phyloP scores from a whole-genome alignment of 768 basidiomycete genomes.

The Mycena maculata region DNA sequence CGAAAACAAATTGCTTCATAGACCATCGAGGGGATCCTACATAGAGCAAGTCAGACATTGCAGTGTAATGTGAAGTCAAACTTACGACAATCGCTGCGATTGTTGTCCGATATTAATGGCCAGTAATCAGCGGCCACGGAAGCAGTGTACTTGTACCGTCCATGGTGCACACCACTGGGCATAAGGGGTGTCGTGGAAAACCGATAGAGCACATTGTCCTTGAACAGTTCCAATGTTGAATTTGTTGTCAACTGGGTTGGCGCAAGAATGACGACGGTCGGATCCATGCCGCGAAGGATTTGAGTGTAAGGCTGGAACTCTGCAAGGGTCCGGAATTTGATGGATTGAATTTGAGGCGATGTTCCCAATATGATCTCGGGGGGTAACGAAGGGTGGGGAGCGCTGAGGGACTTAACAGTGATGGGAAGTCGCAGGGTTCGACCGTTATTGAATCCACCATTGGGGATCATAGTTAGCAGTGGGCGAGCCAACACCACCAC shows the following conservation, averaged over 20 bases:
- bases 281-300: conserved; percentile 3
- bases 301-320: background rate
- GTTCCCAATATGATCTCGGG: background rate
- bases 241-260: background rate
- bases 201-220: background rate
- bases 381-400: background rate
- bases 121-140: conserved; percentile 14
- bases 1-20: too few species aligned
- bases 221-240: conserved; percentile 8
- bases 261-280: conserved; percentile 9
- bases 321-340: background rate
- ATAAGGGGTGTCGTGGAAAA: background rate
- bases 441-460: background rate
- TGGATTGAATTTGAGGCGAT: background rate
- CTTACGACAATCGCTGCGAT: too few species aligned
- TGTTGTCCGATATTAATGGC: background rate
- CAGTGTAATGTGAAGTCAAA: too few species aligned
- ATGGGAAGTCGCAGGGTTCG: background rate
- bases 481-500: background rate
- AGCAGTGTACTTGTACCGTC: background rate
- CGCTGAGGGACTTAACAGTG: conserved; percentile 1
- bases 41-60: too few species aligned
- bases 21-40: too few species aligned
- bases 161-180: conserved; percentile 12
- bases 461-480: background rate